Evolutionary conservation across 192 early-diverging fungal species (phyloP), one percentile per base, ranked within the genome.

Genomic region (Coemansia sp.): DNA sequence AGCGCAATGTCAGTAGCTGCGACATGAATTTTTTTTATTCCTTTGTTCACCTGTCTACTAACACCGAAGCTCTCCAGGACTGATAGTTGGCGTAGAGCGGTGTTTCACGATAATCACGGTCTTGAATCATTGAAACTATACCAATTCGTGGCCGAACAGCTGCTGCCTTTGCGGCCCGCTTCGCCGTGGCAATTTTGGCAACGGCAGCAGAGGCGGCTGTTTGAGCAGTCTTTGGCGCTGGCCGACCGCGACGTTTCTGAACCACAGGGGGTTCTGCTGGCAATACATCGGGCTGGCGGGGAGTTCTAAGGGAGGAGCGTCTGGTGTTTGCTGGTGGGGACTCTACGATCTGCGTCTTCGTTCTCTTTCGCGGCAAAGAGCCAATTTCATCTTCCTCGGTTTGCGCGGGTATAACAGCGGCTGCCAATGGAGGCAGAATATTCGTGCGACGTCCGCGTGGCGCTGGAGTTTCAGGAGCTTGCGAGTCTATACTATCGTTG

Each of bases 111-210:
- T 81, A 81, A 63, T 81, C 80, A 18, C 70, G 81, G 46, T 78
- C 81, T 52, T 77, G 65, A 38, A 77, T 62, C 81, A 83, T 83
- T 3, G 76, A 70, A 1, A 78, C 66, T 29, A 73, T 76, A 41
- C 81, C 81, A 49, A 83, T 76, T 0, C 81, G 81, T n/a, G 77
- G 73, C 13, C 73, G 75, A 33, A 47, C 50, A 22, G 61, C 61
- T 38, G 61, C n/a, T 16, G 68, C 27, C 40, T 62, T 61, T 27
- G 68, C 41, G 20, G 38, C 40, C 8, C 52, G 33, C 40, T 43
- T 47, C 18, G 57, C 27, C 18, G 57, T 49, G 31, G 55, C 33
- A 1, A 62, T 10, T 22, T 38, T 62, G 36, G 61, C 61, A 4
- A 41, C n/a, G 18, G 61, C 61, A 40, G 61, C 18, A 10, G 22